Percentiles rank a stretch among this genome's conserved stretches.
phyloP scores from a whole-genome alignment of 345 rosid genomes.

The Ceriops zippeliana region DNA sequence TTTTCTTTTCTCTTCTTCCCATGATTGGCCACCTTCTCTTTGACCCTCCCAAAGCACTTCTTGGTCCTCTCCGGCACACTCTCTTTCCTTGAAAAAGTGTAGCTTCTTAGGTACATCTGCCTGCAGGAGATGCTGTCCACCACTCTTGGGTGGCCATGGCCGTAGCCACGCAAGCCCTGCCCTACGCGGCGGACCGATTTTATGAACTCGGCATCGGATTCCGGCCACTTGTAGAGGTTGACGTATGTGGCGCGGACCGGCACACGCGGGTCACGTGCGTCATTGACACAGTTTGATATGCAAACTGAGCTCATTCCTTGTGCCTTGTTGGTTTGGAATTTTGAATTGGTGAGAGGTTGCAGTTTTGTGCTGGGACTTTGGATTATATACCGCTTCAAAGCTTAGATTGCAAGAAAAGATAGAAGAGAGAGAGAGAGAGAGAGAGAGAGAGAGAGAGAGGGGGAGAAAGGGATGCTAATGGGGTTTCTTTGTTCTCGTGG shows the following conservation, averaged over 20 bases:
- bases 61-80: slow-evolving; percentile 29
- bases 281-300: slow-evolving; percentile 11
- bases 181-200: slow-evolving; percentile 34
- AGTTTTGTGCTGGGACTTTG: not conserved
- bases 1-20: slow-evolving; percentile 18
- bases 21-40: slow-evolving; percentile 18
- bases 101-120: slow-evolving; percentile 82
- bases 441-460: not conserved
- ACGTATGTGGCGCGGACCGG: slow-evolving; percentile 1
- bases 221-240: slow-evolving; percentile 69
- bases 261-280: slow-evolving; percentile 6
- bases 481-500: not conserved
- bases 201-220: slow-evolving; percentile 64
- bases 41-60: slow-evolving; percentile 43
- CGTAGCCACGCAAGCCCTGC: slow-evolving; percentile 13
- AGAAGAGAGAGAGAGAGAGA: not conserved
- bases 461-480: not conserved
- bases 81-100: slow-evolving; percentile 62
- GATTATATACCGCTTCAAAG: not conserved
- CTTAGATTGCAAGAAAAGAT: slow-evolving; percentile 5
- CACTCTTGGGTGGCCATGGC: slow-evolving; percentile 40
- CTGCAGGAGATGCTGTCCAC: slow-evolving; percentile 83
- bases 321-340: not conserved
- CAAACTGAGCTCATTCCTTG: not conserved
- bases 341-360: not conserved